phyloP scores from a whole-genome alignment of 306 rosid species.

The Rubus idaeus region DNA sequence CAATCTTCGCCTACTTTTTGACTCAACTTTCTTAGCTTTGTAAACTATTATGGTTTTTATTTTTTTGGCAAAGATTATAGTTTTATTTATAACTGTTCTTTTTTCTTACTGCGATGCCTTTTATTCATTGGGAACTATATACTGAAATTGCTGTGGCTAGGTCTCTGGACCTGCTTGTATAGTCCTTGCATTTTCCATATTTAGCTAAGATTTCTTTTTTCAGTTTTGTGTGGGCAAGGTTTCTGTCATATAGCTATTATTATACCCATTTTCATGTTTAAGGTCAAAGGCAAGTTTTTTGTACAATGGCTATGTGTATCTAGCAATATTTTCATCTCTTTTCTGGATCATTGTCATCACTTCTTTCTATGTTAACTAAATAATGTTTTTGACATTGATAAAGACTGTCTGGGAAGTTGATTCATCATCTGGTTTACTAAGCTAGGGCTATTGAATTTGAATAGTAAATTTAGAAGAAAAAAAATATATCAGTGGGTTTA shows the following conservation, averaged over 20 bases:
- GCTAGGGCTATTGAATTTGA: neutral
- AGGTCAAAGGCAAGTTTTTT: neutral
- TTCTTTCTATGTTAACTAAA: neutral
- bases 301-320: neutral
- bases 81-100: neutral
- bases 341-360: neutral
- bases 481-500: neutral
- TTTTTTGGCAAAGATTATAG: neutral
- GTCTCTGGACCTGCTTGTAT: slow-evolving; percentile 18
- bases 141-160: slow-evolving; percentile 19
- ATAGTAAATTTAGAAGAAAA: neutral
- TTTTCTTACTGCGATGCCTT: neutral
- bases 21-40: slow-evolving; percentile 47
- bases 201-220: slow-evolving; percentile 16
- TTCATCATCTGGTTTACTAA: neutral
- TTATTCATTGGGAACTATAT: neutral
- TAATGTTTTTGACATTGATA: neutral
- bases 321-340: neutral
- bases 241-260: slow-evolving; percentile 6
- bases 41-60: neutral
- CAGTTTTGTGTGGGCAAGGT: neutral
- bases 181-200: slow-evolving; percentile 36
- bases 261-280: neutral
- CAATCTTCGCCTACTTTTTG: slow-evolving; percentile 47
- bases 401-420: neutral